Percentiles rank a stretch among this genome's conserved stretches.
phyloP scores from a whole-genome alignment of 2,329 filamentous ascomycete species.

The Fusarium napiforme region DNA sequence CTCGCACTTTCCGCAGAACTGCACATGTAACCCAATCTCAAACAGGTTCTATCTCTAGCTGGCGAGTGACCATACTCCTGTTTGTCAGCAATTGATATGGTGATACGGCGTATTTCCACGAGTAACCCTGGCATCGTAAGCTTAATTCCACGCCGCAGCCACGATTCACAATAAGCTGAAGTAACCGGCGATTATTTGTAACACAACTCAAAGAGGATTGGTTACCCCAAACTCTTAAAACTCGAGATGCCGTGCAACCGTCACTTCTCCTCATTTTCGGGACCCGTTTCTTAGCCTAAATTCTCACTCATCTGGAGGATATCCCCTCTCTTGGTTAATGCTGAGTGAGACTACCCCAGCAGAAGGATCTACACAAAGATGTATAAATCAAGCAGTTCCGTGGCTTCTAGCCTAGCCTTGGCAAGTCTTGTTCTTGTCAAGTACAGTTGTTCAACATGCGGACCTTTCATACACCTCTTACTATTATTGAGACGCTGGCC shows the following conservation, averaged over 20 bases:
- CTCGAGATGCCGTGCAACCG: background rate
- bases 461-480: slow-evolving; percentile 1
- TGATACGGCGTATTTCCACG: no score
- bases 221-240: rapidly evolving
- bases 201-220: background rate
- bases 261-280: background rate
- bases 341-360: background rate
- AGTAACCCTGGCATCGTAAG: background rate
- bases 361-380: rapidly evolving
- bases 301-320: background rate
- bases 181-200: background rate
- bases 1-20: no score
- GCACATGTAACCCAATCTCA: no score
- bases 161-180: background rate
- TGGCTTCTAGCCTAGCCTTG: no score
- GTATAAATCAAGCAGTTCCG: background rate
- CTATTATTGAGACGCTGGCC: background rate
- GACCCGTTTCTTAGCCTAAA: background rate
- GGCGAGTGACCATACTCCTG: no score
- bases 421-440: rapidly evolving
- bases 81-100: no score
- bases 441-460: background rate
- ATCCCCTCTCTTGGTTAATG: background rate
- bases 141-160: no score
- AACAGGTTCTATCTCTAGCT: no score